Percentiles rank a stretch among this genome's conserved stretches.
phyloP scores from a whole-genome alignment of 1,139 yeast genomes.

The Scheffersomyces parashehatae region DNA sequence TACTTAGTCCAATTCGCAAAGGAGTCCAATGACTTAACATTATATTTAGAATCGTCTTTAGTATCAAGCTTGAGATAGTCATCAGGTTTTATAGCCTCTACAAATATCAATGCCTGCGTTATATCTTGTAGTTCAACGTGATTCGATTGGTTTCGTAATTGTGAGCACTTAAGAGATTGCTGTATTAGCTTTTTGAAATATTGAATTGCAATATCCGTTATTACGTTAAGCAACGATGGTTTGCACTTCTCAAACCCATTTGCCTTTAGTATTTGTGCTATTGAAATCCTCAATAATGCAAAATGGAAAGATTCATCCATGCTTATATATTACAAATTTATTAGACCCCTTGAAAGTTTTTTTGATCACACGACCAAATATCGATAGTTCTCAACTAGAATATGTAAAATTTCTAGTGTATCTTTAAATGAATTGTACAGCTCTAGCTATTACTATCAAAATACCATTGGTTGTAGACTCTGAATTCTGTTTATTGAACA shows the following conservation, averaged over 20 bases:
- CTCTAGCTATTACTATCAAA: background rate
- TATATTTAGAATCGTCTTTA: conserved; percentile 21
- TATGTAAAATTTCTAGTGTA: no score
- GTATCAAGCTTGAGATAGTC: conserved; percentile 15
- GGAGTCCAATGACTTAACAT: conserved; percentile 40
- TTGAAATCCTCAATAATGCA: conserved; percentile 23
- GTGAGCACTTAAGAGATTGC: conserved; percentile 16
- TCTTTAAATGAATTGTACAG: no score
- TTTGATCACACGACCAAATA: no score
- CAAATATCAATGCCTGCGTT: conserved; percentile 19
- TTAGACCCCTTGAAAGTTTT: no score
- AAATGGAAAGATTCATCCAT: conserved; percentile 26
- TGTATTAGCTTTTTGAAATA: conserved; percentile 15
- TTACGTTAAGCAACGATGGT: conserved; percentile 21
- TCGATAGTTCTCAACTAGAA: no score
- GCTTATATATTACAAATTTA: background rate
- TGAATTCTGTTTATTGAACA: no score
- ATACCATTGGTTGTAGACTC: background rate
- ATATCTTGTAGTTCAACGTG: conserved; percentile 18
- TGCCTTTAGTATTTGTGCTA: conserved; percentile 26
- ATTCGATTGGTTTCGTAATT: conserved; percentile 16
- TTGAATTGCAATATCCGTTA: conserved; percentile 24
- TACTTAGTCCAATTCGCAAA: conserved; percentile 38
- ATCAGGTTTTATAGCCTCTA: conserved; percentile 20
- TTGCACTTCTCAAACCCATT: conserved; percentile 28